Percentiles rank a stretch among this genome's conserved stretches.
phyloP scores from a whole-genome alignment of 345 rosid species.

The Corymbia maculata region DNA sequence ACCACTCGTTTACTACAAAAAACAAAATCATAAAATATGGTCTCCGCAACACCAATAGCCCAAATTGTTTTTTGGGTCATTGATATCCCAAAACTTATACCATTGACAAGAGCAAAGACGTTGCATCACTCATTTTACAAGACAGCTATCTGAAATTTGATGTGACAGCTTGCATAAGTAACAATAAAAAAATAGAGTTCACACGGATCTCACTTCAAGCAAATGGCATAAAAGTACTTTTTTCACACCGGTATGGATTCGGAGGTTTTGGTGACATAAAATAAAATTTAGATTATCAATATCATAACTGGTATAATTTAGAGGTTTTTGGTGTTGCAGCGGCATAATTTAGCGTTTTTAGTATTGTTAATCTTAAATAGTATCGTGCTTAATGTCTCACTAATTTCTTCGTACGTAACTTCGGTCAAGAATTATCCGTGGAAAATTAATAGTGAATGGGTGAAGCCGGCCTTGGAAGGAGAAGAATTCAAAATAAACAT shows the following conservation, averaged over 20 bases:
- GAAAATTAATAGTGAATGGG: neutral
- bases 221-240: neutral
- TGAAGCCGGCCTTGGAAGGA: neutral
- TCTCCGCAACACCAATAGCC: rapidly evolving
- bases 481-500: neutral
- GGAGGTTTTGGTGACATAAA: neutral
- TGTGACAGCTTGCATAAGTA: neutral
- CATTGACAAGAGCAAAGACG: rapidly evolving
- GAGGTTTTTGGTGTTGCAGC: neutral
- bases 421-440: neutral
- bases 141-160: rapidly evolving
- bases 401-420: neutral
- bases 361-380: neutral
- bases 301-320: neutral
- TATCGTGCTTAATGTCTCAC: neutral
- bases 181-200: neutral
- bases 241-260: rapidly evolving
- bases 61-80: neutral
- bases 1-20: neutral
- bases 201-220: neutral
- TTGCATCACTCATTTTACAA: neutral
- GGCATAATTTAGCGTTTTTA: neutral
- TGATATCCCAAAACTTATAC: neutral
- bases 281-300: neutral
- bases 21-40: neutral